Evolutionary conservation across 1,139 yeast species (phyloP), one percentile per base, ranked within the genome.

Genomic region (Diutina scorzettiae): DNA sequence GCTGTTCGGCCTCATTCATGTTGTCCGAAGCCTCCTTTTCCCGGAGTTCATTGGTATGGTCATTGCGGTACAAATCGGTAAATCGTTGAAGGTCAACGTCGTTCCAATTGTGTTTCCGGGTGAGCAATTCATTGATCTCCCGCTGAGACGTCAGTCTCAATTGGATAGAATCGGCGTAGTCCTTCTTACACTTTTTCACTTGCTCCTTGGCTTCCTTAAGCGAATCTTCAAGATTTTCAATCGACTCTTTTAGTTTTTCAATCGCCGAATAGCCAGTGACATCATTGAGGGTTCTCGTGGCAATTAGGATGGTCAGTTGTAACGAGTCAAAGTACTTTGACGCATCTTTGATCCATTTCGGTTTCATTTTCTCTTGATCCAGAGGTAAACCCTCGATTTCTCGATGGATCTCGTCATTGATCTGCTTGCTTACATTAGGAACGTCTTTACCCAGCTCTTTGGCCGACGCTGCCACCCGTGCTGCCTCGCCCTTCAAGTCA

Each of bases 251-350:
- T 51, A 91, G 62, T 46, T 69, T 64, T 52, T 85, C 95, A 45
- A 93, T 85, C 11, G 81, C 70, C 0, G 91, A 73, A 57, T 93
- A 93, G 0, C 98, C 99, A 0, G 98, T 91, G 9, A 87, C 80
- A 53, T 89, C 96, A 55, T 93, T 93, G 37, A 91, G 63, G 0
- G 89, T 75, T 45, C 76, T 68, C 0, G 93, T 80, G 0, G 79
- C 72, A 47, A 80, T 72, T 2, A 82, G 64, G 24, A 34, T 33
- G 1, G 86, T 71, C 21, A 73, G 76, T 50, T 78, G 87, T 28
- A 83, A 56, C 7, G 81, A 74, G 48, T 78, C 84, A 47, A 82
- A 64, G 51, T 76, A 75, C 17, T 59, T 53, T 30, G 69, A 76
- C 33, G 81, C 49, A 52, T 66, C 67, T 42, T 57, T 60, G 23